Base-by-base conservation (phyloP, 768 basidiomycete species). In the Psilocybe sp. region DNA sequence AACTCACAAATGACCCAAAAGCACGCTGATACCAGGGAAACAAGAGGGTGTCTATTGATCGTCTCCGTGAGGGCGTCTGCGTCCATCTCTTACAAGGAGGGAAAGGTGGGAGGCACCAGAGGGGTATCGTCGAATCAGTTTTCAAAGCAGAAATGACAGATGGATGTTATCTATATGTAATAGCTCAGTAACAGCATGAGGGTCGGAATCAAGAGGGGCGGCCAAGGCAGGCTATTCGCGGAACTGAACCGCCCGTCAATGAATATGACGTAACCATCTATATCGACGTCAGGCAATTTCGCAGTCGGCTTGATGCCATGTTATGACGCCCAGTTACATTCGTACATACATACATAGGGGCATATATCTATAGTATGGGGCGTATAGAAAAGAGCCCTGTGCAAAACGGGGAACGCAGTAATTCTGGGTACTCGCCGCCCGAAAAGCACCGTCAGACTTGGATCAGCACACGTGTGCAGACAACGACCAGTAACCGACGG, bases 1-100 rank as follows among this genome's bases (percentile, higher is more conserved):
- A 35, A 84, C 90, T 55, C 64, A 92, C 90, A 56, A 44, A 90
- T 80, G 19, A 87, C 87, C 87, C 89, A 92, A 66, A 92, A 92
- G 60, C 78, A 88, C 6, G 91, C 89, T 15, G 89, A 87, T 18
- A 90, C 69, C 38, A 92, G 70, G 11, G 87, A 85, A 42, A 92
- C 74, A 19, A 92, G 70, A 10, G 90, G 89, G 58, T 92, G 90
- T 50, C 76, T 71, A 55, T 76, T 67, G 33, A 66, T 55, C 31
- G 64, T 60, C 11, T 72, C 71, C 33, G 47, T 40, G 11, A 62
- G 52, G 46, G 62, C 61, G 34, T 75, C 71, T 4, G 62, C 57
- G 43, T 75, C 72, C 75, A 77, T 74, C 51, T 41, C 33, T 13
- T 43, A 13, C 20, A 34, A 33, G 41, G 36, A 23, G 13, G 34